Conservation (phyloP, 1,139 yeast species). For the Geotrichum restrictum region DNA sequence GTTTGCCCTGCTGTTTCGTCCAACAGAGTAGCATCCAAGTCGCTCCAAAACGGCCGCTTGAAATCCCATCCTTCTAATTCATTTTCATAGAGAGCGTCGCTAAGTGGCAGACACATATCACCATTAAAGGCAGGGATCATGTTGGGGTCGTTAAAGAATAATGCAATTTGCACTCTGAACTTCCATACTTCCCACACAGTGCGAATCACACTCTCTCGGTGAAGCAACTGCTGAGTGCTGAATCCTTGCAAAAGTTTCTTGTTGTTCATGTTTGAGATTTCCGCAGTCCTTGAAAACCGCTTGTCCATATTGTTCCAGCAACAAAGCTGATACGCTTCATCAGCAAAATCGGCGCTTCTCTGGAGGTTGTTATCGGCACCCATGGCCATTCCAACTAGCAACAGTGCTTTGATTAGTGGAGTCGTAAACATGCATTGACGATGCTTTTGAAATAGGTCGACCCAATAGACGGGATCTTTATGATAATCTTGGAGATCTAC, state of each 20-base stretch:
- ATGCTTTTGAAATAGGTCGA: constrained; percentile 24
- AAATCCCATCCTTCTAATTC: constrained; percentile 25
- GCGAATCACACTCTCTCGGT: constrained; percentile 25
- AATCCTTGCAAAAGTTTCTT: neutral
- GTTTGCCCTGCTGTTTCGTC: neutral
- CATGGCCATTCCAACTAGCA: constrained; percentile 22
- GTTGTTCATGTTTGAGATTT: constrained; percentile 5
- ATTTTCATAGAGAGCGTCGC: constrained; percentile 22
- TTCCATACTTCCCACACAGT: constrained; percentile 28
- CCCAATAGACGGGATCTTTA: constrained; percentile 31
- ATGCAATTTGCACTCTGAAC: constrained; percentile 21
- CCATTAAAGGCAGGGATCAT: constrained; percentile 24
- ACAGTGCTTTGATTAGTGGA: constrained; percentile 23
- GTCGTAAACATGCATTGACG: constrained; percentile 20
- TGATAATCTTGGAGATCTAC: constrained; percentile 22
- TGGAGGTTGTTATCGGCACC: constrained; percentile 1
- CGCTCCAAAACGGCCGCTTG: constrained; percentile 23
- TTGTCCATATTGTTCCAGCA: constrained; percentile 17
- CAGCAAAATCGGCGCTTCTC: constrained; percentile 4
- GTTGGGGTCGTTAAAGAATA: constrained; percentile 11
- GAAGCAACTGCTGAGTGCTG: constrained; percentile 19
- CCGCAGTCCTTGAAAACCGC: constrained; percentile 11
- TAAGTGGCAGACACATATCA: constrained; percentile 25
- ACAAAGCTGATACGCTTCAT: constrained; percentile 8
- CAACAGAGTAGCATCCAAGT: constrained; percentile 23